A percentile compares a stretch with the other conserved stretches of the same genome.
Evolutionary conservation across 805 yeast species (phyloP).

Genomic region (Candida nanaspora): DNA sequence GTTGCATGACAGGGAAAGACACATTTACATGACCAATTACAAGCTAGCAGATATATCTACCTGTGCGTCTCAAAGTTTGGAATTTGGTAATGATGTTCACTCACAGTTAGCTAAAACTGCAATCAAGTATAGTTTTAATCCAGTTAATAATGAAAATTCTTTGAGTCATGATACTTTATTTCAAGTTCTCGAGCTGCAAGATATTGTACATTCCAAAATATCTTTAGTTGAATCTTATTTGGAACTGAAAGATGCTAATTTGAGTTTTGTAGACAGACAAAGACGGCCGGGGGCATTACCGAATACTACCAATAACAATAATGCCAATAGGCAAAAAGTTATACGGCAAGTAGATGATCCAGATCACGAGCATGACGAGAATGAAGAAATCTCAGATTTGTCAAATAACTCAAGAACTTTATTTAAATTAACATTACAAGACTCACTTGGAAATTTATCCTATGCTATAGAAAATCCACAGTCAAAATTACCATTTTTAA

Average conservation of each 20-base stretch:
- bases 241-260: slow-evolving; percentile 46
- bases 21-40: not conserved
- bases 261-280: slow-evolving; percentile 53
- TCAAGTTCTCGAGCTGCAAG: slow-evolving; percentile 49
- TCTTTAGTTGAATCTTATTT: slow-evolving; percentile 50
- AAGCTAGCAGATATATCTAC: not conserved
- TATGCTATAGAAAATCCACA: slow-evolving; percentile 51
- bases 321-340: slow-evolving; percentile 16
- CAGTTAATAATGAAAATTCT: not conserved
- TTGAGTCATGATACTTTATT: slow-evolving; percentile 21
- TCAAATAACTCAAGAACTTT: slow-evolving; percentile 10
- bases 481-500: slow-evolving; percentile 38
- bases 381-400: slow-evolving; percentile 1
- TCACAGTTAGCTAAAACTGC: not conserved
- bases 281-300: slow-evolving; percentile 2
- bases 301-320: not conserved
- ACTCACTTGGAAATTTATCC: slow-evolving; percentile 38
- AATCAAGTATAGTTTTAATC: not conserved
- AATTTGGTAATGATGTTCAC: not conserved
- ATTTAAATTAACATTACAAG: slow-evolving; percentile 54
- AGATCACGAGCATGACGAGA: slow-evolving; percentile 6
- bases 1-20: too few relatives aligned
- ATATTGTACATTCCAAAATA: slow-evolving; percentile 43
- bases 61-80: not conserved
- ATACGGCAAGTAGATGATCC: slow-evolving; percentile 43